These are phyloP conservation scores for Trichoderma harzianum DNA, from an alignment of 2,329 filamentous ascomycete genomes.

Conservation along the genomic window DNA sequence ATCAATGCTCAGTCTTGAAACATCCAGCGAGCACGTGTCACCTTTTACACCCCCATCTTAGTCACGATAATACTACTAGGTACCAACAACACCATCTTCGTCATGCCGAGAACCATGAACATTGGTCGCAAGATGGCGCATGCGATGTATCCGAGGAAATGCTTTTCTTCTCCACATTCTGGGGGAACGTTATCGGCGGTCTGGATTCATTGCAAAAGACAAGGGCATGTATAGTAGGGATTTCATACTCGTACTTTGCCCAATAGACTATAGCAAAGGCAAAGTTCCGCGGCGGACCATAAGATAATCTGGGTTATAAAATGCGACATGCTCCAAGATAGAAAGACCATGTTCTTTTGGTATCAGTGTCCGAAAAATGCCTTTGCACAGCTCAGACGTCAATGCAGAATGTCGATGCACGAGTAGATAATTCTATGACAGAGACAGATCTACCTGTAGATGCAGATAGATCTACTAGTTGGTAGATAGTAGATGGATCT, in stretches of 20 bases:
- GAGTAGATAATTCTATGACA: not conserved
- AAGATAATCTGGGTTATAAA: not conserved
- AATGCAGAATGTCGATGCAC: not conserved
- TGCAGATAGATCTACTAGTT: not conserved
- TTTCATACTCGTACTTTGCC: not conserved
- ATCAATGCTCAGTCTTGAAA: not conserved
- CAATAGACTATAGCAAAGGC: not conserved
- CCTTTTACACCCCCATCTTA: not conserved
- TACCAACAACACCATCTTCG: not conserved
- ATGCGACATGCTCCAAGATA: not conserved
- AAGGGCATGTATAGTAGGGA: not conserved
- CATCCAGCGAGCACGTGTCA: not conserved
- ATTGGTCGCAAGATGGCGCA: not conserved
- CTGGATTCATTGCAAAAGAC: not conserved
- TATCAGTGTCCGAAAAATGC: not conserved
- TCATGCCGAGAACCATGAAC: not conserved
- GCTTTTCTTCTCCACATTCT: not conserved
- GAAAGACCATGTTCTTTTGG: not conserved
- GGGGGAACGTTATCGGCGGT: not conserved
- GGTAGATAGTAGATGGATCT: not conserved
- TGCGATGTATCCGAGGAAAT: not conserved
- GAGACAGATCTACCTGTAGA: not conserved
- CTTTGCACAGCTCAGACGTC: not conserved
- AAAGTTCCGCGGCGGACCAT: not conserved
- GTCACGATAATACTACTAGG: not conserved